Evolutionary conservation across 2,329 filamentous ascomycete species (phyloP), one percentile per base, ranked within the genome.

Genomic region (Dactylellina drechsleri): DNA sequence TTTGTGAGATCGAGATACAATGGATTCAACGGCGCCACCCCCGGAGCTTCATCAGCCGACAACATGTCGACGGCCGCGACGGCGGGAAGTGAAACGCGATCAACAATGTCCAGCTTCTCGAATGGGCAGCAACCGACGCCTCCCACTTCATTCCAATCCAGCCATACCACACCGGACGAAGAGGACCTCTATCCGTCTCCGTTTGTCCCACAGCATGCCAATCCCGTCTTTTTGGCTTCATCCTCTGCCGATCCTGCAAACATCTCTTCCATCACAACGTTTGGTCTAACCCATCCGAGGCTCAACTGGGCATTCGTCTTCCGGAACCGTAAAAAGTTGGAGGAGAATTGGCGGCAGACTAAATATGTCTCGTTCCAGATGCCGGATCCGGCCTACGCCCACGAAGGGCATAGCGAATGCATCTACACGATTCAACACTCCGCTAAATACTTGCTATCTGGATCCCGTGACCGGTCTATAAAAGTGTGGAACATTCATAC

Each of bases 271-370:
- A 75, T 82, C 85, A 43, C 89, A 84, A 84, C 82, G 80, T 74
- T 88, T 84, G 84, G 87, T 85, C 77, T 80, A 80, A 76, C 84
- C 79, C 79, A 85, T 80, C 80, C 89, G 70, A 90, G 88, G 79
- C 84, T 98, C 56, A 97, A 96, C 82, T 99, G 94, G 93, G 91
- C 93, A 62, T 92, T 95, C 80, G 85, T 99, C 0, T 99, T 97
- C 83, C 92, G 92, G 77, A 92, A 97, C 84, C 90, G 95, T 74
- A 87, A 90, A 66, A 87, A 89, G 20, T 84, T 99, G 13, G 95
- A 99, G 82, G 88, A 90, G 6, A 98, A 99, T 81, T 99, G 95
- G 95, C 89, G 92, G 72, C 86, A 89, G 18, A 93, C 92, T 2
- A 90, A 89, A 70, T 97, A 87, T 81, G 88, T 86, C 2, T 96